Percentiles rank a stretch among this genome's conserved stretches.
These are phyloP conservation scores for Citrullus amarus DNA, from an alignment of 306 rosid genomes.

Conservation along the genomic window DNA sequence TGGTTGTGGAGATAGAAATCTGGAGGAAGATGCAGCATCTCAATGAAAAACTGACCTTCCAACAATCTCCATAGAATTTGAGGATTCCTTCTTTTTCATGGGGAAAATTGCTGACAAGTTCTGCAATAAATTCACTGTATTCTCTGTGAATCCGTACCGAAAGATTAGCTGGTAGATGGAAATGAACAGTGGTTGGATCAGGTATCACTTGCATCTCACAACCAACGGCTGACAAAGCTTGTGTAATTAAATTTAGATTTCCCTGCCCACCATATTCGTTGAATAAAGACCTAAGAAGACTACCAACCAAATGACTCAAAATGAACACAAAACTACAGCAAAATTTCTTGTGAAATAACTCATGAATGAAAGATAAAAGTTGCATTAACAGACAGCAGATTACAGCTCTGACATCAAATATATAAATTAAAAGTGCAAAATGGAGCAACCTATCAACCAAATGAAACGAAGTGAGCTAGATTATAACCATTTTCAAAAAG, in stretches of 20 bases:
- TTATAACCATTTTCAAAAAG: not conserved
- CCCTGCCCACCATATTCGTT: conserved; percentile 54
- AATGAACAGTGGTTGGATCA: conserved; percentile 95
- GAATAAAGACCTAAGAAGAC: conserved; percentile 6
- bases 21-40: conserved; percentile 29
- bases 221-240: conserved; percentile 94
- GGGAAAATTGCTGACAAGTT: conserved; percentile 52
- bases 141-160: conserved; percentile 78
- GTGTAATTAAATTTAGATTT: conserved; percentile 88
- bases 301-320: conserved; percentile 11
- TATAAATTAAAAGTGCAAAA: not conserved
- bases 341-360: not conserved
- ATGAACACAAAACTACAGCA: not conserved
- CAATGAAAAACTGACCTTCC: conserved; percentile 65
- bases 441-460: not conserved
- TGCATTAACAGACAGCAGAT: not conserved
- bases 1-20: conserved; percentile 20
- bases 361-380: not conserved
- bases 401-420: not conserved
- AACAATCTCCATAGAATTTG: conserved; percentile 78
- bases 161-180: conserved; percentile 66
- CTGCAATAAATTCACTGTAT: conserved; percentile 57
- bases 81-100: conserved; percentile 84
- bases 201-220: conserved; percentile 78
- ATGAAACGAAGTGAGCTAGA: not conserved